Evolutionary conservation across 176 grass and related monocot genomes (phyloP).

Genomic region (Oryza glaberrima): DNA sequence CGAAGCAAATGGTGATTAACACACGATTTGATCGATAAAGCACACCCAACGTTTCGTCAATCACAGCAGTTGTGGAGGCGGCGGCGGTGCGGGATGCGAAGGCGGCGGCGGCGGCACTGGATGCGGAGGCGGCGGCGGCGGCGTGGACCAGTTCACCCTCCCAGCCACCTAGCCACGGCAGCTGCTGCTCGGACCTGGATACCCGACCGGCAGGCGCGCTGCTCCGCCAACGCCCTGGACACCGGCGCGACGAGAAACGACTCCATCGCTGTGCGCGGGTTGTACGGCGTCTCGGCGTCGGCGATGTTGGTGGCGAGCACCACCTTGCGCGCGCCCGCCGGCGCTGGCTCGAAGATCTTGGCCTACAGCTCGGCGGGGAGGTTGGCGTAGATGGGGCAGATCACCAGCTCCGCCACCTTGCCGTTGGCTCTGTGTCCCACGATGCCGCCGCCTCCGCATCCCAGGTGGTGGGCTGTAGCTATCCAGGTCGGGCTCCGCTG

Average conservation of each 20-base stretch:
- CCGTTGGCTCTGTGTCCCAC: not conserved
- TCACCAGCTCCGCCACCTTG: constrained; percentile 53
- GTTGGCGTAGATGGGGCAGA: constrained; percentile 19
- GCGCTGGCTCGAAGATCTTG: constrained; percentile 66
- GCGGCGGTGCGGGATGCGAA: too few relatives aligned
- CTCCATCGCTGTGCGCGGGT: constrained; percentile 61
- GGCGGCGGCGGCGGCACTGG: too few relatives aligned
- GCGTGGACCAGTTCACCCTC: too few relatives aligned
- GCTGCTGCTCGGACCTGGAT: too few relatives aligned
- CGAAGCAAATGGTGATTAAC: too few relatives aligned
- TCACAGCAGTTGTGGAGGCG: too few relatives aligned
- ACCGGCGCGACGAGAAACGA: constrained; percentile 55
- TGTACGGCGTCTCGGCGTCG: constrained; percentile 73
- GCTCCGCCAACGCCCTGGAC: constrained; percentile 65
- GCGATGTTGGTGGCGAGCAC: constrained; percentile 67
- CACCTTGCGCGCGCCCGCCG: constrained; percentile 57
- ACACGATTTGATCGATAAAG: too few relatives aligned
- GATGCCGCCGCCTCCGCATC: constrained; percentile 49
- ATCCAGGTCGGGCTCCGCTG: too few relatives aligned
- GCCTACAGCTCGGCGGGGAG: constrained; percentile 43
- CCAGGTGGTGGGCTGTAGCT: too few relatives aligned
- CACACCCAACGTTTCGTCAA: too few relatives aligned
- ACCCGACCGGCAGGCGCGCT: constrained; percentile 63
- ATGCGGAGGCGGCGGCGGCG: too few relatives aligned
- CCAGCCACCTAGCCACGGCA: too few relatives aligned